phyloP scores from a whole-genome alignment of 2,329 filamentous ascomycete genomes.

The Cryphonectria parasitica region DNA sequence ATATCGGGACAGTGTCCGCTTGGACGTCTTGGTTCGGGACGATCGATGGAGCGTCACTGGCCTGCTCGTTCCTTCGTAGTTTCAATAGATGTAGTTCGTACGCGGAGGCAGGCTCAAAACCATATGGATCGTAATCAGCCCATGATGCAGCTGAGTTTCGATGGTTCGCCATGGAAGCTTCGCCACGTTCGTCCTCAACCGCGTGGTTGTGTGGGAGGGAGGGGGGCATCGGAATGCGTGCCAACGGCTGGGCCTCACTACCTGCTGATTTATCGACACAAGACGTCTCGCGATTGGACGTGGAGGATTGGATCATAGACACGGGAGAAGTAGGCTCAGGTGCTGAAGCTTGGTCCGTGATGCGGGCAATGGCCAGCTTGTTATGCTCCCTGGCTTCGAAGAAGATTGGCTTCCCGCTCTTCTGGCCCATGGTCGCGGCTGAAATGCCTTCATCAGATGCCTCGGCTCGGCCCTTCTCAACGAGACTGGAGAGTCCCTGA shows the following conservation, averaged over 20 bases:
- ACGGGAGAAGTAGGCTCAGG: background rate
- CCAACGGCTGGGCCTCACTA: background rate
- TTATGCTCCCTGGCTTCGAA: constrained; percentile 36
- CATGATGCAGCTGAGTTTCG: background rate
- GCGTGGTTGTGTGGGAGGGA: background rate
- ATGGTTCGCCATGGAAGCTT: background rate
- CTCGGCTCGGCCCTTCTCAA: background rate
- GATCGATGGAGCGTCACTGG: background rate
- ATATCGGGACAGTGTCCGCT: background rate
- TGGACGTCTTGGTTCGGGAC: background rate
- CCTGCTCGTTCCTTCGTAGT: background rate
- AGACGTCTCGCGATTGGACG: background rate
- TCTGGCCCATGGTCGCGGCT: constrained; percentile 30
- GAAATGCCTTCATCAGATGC: constrained; percentile 4
- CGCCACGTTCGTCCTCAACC: background rate
- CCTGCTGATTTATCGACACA: background rate
- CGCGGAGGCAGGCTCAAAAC: constrained; percentile 18
- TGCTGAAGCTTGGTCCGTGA: background rate
- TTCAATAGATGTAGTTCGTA: constrained; percentile 16
- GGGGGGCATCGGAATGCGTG: background rate
- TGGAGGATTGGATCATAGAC: background rate
- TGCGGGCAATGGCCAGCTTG: constrained; percentile 26
- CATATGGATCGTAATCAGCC: background rate
- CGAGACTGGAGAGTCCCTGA: background rate
- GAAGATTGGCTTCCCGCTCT: constrained; percentile 34